Percentiles rank a stretch among this genome's conserved stretches.
phyloP scores from a whole-genome alignment of 495 filamentous ascomycete genomes.

The Lineolata rhizophorae region DNA sequence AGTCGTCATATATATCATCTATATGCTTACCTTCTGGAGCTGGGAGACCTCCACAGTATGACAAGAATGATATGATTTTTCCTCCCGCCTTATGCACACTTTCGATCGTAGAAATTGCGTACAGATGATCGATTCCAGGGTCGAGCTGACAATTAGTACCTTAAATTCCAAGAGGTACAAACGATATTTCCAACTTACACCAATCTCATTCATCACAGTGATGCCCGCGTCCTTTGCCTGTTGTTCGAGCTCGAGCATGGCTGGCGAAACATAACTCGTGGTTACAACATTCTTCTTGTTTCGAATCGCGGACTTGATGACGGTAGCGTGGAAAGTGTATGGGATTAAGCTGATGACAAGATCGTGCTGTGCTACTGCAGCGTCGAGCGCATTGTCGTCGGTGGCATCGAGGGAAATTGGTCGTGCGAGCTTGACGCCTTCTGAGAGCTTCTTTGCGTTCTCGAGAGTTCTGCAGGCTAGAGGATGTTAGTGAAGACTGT shows the following conservation, averaged over 20 bases:
- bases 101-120: slow-evolving; percentile 76
- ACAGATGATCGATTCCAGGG: slow-evolving; percentile 47
- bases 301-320: slow-evolving; percentile 87
- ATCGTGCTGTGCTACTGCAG: slow-evolving; percentile 53
- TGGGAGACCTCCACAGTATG: slow-evolving; percentile 76
- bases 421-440: slow-evolving; percentile 43
- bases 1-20: too few species aligned
- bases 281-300: slow-evolving; percentile 92
- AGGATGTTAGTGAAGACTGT: slow-evolving; percentile 5
- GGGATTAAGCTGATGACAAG: slow-evolving; percentile 51
- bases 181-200: too few species aligned
- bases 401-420: slow-evolving; percentile 70
- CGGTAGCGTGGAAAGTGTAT: slow-evolving; percentile 74
- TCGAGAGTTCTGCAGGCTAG: slow-evolving; percentile 72
- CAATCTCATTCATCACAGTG: slow-evolving; percentile 76
- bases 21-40: slow-evolving; percentile 66
- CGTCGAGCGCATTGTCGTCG: slow-evolving; percentile 50
- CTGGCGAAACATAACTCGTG: slow-evolving; percentile 82
- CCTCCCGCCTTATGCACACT: slow-evolving; percentile 67
- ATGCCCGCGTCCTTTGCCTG: slow-evolving; percentile 80
- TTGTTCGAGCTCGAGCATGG: slow-evolving; percentile 73
- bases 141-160: too few species aligned
- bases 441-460: slow-evolving; percentile 48
- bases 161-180: slow-evolving; percentile 54
- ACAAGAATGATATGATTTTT: slow-evolving; percentile 64